These are phyloP conservation scores for Ceratobasidium sp. DNA, from an alignment of 1,284 basidiomycete genomes.

Conservation along the genomic window DNA sequence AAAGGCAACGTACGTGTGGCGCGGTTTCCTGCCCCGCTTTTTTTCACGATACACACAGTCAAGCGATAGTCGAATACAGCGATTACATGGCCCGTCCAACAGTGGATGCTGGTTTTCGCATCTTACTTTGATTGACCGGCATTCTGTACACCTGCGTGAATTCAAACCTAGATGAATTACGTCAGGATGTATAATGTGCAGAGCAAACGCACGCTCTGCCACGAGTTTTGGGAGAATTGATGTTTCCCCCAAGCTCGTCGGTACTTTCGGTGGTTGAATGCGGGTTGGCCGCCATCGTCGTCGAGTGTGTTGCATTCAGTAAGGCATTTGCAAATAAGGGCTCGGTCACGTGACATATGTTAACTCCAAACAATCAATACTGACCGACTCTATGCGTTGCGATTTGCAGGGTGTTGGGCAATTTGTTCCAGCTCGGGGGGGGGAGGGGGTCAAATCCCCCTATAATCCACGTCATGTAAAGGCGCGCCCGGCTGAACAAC, in stretches of 20 bases:
- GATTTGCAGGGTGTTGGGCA: neutral
- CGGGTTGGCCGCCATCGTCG: neutral
- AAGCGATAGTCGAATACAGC: constrained; percentile 26
- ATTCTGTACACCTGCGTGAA: constrained; percentile 26
- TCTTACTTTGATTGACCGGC: constrained; percentile 40
- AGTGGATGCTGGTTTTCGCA: constrained; percentile 38
- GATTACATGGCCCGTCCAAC: constrained; percentile 23
- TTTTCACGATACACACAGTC: constrained; percentile 36
- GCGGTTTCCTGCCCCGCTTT: constrained; percentile 38
- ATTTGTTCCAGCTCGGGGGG: neutral
- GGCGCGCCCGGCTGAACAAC: neutral
- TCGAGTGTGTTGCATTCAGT: neutral
- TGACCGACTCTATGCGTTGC: neutral
- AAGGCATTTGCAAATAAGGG: neutral
- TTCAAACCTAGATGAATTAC: neutral
- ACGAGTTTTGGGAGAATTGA: constrained; percentile 13
- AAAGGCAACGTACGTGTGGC: constrained; percentile 11
- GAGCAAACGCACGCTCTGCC: constrained; percentile 11
- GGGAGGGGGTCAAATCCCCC: no score
- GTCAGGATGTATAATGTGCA: neutral
- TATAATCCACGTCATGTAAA: neutral
- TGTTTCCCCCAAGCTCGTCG: constrained; percentile 4
- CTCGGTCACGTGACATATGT: neutral
- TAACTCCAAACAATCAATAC: no score
- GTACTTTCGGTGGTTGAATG: neutral